phyloP scores from a whole-genome alignment of 768 basidiomycete species.

The Coprinopsis strossmayeri region DNA sequence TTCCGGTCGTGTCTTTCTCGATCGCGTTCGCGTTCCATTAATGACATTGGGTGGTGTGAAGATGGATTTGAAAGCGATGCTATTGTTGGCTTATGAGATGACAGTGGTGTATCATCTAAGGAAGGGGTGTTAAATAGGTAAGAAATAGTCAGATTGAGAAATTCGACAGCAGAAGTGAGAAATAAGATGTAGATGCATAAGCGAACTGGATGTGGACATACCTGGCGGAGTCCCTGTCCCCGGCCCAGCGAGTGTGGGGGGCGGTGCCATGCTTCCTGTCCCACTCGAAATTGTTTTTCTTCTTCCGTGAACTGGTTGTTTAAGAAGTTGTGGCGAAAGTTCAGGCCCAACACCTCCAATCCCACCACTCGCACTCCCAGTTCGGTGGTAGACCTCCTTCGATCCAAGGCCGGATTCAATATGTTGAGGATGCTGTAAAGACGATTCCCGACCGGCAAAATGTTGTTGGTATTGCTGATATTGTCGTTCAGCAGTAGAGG shows the following conservation, averaged over 20 bases:
- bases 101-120: background rate
- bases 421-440: no score
- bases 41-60: background rate
- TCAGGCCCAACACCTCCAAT: background rate
- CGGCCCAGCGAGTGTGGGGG: background rate
- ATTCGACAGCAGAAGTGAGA: background rate
- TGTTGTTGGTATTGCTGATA: background rate
- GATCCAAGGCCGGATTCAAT: no score
- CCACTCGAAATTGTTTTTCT: constrained; percentile 3
- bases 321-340: background rate
- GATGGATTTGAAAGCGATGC: background rate
- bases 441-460: background rate
- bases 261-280: background rate
- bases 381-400: background rate
- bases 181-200: background rate
- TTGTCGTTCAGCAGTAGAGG: background rate
- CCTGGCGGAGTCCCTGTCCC: constrained; percentile 3
- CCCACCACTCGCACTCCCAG: background rate
- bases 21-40: background rate
- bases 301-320: background rate
- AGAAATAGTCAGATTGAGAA: no score
- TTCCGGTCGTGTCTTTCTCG: background rate
- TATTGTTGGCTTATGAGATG: background rate
- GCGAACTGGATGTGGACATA: background rate
- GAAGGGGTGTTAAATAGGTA: background rate